Evolutionary conservation across 257 asterid genomes (phyloP), one percentile per base, ranked within the genome.

Genomic region (Solanum microdontum): DNA sequence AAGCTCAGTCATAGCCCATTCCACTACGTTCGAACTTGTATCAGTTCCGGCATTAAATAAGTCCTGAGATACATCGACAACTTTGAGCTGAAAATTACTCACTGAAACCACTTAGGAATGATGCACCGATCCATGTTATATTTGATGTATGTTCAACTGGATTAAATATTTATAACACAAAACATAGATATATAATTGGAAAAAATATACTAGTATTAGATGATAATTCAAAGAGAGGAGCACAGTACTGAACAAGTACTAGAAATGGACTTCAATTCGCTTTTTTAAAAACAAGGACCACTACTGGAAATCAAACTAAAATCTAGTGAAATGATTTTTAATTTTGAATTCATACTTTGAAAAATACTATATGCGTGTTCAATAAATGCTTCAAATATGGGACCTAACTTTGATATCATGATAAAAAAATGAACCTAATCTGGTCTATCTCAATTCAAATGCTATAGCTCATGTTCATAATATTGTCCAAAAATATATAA

Each of bases 1-100:
- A n/a, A 64, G 45, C 87, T 84, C 87, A 37, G 87, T 8, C 87
- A 84, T 66, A 36, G 60, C 87, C 87, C 87, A 84, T n/a, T 84
- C 87, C 21, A 84, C 40, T 14, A 21, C 8, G 7, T 28, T 84
- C 7, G 64, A 37, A n/a, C 33, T 84, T 37, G 80, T 66, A 9
- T 66, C 87, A 26, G 64, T 84, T 24, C 87, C 87, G 4, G 87
- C 87, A 23, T 37, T 58, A 37, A 84, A 84, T n/a, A 62, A 40
- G 24, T 84, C 87, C 80, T 84, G 87, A 76, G 6, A 39, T 37
- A 23, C 58, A 76, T 3, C 7, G 3, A 11, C 7, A 23, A 37
- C 60, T 76, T 76, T 74, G 23, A 76, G 60, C 6, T n/a, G 11
- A 76, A 76, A 37, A 76, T 75, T 36, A 36, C 45, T 75, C 83